Conservation (phyloP, 306 rosid genomes). For the Canavalia ensiformis region DNA sequence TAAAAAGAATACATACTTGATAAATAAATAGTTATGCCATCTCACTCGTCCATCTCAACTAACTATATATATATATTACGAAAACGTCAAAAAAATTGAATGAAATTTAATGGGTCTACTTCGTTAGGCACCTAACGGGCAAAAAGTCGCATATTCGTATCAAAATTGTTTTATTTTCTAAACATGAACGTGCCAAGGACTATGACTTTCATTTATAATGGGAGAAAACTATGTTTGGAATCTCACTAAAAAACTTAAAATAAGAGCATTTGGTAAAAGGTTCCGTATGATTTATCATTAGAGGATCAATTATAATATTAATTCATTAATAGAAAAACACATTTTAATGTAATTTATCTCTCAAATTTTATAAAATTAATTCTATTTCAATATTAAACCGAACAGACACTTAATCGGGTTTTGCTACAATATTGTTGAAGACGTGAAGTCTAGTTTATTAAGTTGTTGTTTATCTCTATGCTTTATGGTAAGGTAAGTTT, state of each 20-base stretch:
- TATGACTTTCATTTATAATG: neutral
- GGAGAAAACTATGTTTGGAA: constrained; percentile 16
- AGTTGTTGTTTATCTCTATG: neutral
- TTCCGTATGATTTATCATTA: too few species aligned
- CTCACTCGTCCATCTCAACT: neutral
- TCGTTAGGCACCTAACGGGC: constrained; percentile 25
- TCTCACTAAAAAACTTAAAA: neutral
- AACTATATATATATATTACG: neutral
- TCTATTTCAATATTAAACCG: too few species aligned
- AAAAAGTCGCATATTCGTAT: constrained; percentile 22
- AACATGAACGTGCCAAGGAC: constrained; percentile 17
- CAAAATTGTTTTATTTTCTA: neutral
- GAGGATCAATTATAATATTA: too few species aligned
- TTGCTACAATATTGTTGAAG: constrained; percentile 34
- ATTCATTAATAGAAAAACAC: too few species aligned
- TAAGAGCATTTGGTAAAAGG: neutral
- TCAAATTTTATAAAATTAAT: too few species aligned
- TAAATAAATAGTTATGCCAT: neutral
- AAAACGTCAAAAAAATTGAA: neutral
- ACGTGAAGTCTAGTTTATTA: constrained; percentile 40
- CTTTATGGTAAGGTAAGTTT: constrained; percentile 37
- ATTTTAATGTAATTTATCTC: too few species aligned
- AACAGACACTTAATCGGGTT: neutral
- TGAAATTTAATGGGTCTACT: constrained; percentile 16
- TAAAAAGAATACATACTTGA: neutral